Evolutionary conservation across 2,329 filamentous ascomycete genomes (phyloP).

Genomic region (Colletotrichum sp.): DNA sequence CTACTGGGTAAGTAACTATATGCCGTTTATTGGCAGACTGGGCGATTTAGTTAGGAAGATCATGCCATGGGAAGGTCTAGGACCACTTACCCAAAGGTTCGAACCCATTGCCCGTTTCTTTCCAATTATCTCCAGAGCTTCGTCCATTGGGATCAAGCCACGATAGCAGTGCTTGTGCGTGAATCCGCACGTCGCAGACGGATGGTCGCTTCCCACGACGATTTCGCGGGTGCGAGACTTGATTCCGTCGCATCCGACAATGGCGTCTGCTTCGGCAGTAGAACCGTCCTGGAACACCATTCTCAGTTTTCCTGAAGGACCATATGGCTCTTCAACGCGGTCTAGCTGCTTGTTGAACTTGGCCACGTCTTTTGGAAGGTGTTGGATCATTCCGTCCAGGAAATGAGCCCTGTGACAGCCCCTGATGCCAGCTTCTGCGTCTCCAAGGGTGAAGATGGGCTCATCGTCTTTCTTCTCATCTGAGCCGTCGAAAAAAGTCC

Average conservation of each 20-base stretch:
- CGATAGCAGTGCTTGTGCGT: slow-evolving; percentile 65
- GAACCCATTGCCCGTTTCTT: slow-evolving; percentile 33
- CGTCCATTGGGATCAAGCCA: slow-evolving; percentile 48
- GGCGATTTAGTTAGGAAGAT: background rate
- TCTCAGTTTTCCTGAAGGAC: slow-evolving; percentile 15
- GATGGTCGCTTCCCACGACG: slow-evolving; percentile 50
- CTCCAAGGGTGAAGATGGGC: background rate
- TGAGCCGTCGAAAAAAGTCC: slow-evolving; percentile 21
- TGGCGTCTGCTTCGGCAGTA: slow-evolving; percentile 38
- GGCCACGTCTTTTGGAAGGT: slow-evolving; percentile 33
- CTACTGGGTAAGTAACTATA: slow-evolving; percentile 64
- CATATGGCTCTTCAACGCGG: slow-evolving; percentile 29
- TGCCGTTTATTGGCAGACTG: slow-evolving; percentile 55
- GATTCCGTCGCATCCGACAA: slow-evolving; percentile 67
- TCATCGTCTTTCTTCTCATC: background rate
- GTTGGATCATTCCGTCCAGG: slow-evolving; percentile 39
- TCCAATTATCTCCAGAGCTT: slow-evolving; percentile 55
- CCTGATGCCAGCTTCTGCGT: background rate
- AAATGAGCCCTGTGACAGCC: slow-evolving; percentile 15
- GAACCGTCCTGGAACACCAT: slow-evolving; percentile 44
- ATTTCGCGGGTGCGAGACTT: slow-evolving; percentile 52
- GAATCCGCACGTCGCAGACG: slow-evolving; percentile 45
- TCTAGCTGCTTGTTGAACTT: slow-evolving; percentile 32
- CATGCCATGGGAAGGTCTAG: slow-evolving; percentile 11
- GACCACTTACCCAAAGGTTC: slow-evolving; percentile 60